Percentiles rank a stretch among this genome's conserved stretches.
These are phyloP conservation scores for Tricholoma matsutake DNA, from an alignment of 768 basidiomycete species.

Conservation along the genomic window DNA sequence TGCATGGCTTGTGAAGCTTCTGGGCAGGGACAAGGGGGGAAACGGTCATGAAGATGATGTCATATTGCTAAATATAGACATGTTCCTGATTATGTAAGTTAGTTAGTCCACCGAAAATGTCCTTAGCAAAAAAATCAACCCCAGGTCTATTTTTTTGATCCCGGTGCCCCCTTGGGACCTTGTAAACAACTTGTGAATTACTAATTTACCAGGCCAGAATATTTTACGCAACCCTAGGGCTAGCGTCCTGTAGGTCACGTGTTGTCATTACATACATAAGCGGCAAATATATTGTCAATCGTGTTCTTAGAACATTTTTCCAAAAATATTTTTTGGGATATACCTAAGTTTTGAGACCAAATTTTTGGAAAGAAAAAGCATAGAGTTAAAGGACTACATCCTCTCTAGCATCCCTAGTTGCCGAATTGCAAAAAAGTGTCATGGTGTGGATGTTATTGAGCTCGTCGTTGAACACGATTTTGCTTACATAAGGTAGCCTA, in stretches of 20 bases:
- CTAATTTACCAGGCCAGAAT: too few relatives aligned
- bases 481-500: slow-evolving; percentile 15
- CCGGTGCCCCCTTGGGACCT: too few relatives aligned
- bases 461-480: slow-evolving; percentile 2
- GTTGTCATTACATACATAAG: not conserved
- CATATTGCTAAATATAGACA: too few relatives aligned
- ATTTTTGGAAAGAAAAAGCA: slow-evolving; percentile 1
- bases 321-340: not conserved
- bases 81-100: too few relatives aligned
- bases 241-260: slow-evolving; percentile 5
- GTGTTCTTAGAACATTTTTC: not conserved
- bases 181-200: too few relatives aligned
- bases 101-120: too few relatives aligned
- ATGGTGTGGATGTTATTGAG: not conserved
- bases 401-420: not conserved
- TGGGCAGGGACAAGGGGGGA: too few relatives aligned
- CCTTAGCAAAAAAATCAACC: too few relatives aligned
- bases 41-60: too few relatives aligned
- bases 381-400: not conserved
- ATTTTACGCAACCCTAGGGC: too few relatives aligned
- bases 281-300: not conserved
- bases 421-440: not conserved
- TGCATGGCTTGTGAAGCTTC: too few relatives aligned
- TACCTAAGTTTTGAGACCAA: slow-evolving; percentile 2
- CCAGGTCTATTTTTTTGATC: too few relatives aligned